Evolutionary conservation across 1,139 yeast genomes (phyloP), one percentile per base, ranked within the genome.

Genomic region (Diutina siamensis): DNA sequence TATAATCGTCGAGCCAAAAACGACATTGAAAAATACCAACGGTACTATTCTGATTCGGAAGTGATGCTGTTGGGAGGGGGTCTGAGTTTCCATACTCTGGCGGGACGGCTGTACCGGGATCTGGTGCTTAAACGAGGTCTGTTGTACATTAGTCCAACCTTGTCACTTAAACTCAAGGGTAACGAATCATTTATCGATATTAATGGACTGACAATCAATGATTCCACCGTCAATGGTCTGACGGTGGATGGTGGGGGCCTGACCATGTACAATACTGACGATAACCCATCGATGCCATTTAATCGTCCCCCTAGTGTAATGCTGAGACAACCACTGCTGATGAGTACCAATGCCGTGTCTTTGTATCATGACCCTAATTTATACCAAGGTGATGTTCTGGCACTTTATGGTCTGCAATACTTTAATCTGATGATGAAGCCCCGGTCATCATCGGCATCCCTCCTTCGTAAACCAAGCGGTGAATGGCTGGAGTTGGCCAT

Each of bases 121-220:
- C 51, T 49, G 46, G 47, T 52, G 49, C 44, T 35, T 21, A 36
- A 50, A 12, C 51, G 63, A 42, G 48, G 49, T 7, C 63, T 68
- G 35, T 65, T 66, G 71, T 64, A 63, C 46, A 55, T 65, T 44
- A 64, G 68, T 53, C 71, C 71, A 10, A 58, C 63, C 28, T 54
- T 60, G 49, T 60, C 58, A 32, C 45, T 61, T 36, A 56, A 38
- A 12, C 32, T 38, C 18, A 38, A 38, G 42, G 42, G 42, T 5
- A 25, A 20, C 18, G 42, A 38, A 13, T 17, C 21, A 12, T 3
- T 25, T 31, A 8, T 38, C 8, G 42, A 38, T 10, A 20, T 25
- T 15, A 38, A 27, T 10, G 42, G 42, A 15, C 32, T 25, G 42
- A 38, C 42, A 13, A 25, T 38, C n/a, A 38, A 21, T 17, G 42